Conservation (phyloP, 2,329 filamentous ascomycete species). For the Gaeumannomyces tritici region DNA sequence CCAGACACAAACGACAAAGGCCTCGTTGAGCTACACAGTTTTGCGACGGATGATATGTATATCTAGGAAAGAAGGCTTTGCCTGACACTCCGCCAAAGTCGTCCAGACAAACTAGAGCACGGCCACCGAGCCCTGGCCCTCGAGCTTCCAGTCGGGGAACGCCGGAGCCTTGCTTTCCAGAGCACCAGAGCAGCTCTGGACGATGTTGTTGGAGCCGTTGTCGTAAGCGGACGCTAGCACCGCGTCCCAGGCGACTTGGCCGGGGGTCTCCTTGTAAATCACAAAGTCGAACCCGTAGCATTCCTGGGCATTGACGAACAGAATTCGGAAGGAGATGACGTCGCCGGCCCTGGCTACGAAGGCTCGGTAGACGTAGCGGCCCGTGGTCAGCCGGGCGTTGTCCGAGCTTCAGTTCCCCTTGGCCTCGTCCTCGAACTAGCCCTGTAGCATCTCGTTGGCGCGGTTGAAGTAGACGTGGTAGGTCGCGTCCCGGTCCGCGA, state of each 20-base stretch:
- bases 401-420: background rate
- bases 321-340: background rate
- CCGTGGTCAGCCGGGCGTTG: background rate
- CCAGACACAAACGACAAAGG: no score
- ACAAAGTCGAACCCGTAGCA: background rate
- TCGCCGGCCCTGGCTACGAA: background rate
- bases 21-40: no score
- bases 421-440: background rate
- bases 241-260: background rate
- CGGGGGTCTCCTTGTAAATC: background rate
- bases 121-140: no score
- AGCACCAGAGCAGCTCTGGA: background rate
- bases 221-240: background rate
- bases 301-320: conserved; percentile 1
- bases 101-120: no score
- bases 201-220: background rate
- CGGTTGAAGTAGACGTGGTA: background rate
- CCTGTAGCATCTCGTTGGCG: background rate
- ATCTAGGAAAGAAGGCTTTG: no score
- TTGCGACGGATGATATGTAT: no score
- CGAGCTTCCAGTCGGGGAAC: background rate
- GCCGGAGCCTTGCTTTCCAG: background rate
- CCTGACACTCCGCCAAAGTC: no score
- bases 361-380: background rate
- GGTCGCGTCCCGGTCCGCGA: background rate